Conservation (phyloP, 495 filamentous ascomycete species). For the Delitschia confertaspora region DNA sequence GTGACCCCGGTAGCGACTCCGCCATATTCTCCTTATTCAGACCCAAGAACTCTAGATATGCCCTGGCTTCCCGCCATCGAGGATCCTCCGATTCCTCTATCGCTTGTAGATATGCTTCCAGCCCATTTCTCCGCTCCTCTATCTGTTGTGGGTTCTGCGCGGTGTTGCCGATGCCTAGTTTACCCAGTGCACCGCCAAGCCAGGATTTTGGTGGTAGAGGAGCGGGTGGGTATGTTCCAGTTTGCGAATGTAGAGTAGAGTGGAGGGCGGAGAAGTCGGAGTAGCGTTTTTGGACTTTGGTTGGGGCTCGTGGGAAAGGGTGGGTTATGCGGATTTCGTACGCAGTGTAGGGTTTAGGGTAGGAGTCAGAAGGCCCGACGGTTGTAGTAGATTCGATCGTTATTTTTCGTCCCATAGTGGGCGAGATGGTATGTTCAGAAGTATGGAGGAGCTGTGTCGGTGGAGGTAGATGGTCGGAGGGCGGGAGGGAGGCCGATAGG, state of each 20-base stretch:
- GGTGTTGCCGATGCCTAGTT: constrained; percentile 43
- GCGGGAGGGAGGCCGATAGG: no score
- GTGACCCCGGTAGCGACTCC: constrained; percentile 38
- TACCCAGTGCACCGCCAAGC: constrained; percentile 32
- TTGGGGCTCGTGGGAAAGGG: constrained; percentile 63
- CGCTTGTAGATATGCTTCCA: constrained; percentile 73
- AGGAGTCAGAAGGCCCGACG: no score
- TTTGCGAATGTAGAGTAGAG: constrained; percentile 52
- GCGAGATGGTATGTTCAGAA: no score
- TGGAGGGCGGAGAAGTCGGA: constrained; percentile 81
- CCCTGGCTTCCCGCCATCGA: constrained; percentile 75
- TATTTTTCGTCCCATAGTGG: no score
- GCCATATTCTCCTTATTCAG: constrained; percentile 45
- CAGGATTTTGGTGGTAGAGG: constrained; percentile 75
- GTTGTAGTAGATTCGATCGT: no score
- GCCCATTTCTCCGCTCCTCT: constrained; percentile 62
- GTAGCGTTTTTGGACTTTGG: constrained; percentile 86
- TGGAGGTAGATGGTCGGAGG: no score
- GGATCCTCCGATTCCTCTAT: constrained; percentile 68
- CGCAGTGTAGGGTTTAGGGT: constrained; percentile 80
- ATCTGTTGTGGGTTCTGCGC: constrained; percentile 65
- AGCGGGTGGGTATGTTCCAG: constrained; percentile 52
- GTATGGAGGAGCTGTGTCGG: no score
- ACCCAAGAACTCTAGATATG: constrained; percentile 81
- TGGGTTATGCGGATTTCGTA: constrained; percentile 88